These are phyloP conservation scores for Phytophthora citrophthora DNA, from an alignment of 352 stramenopile species.

Conservation along the genomic window DNA sequence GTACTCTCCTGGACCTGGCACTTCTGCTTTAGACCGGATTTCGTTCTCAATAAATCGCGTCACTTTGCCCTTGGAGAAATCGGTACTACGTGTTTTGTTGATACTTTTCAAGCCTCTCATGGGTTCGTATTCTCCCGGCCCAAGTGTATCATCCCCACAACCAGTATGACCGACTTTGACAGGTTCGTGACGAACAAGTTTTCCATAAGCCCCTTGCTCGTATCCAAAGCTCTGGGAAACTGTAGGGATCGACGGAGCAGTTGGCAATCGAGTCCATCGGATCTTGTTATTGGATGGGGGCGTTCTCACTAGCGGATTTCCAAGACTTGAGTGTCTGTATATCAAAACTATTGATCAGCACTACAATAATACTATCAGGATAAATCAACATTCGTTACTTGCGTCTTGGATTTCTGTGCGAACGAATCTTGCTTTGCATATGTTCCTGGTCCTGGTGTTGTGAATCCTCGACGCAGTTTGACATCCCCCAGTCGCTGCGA, in stretches of 20 bases:
- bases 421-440: conserved; percentile 67
- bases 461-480: conserved; percentile 33
- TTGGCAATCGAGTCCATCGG: conserved; percentile 72
- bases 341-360: conserved; percentile 2
- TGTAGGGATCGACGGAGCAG: conserved; percentile 76
- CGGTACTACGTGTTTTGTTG: conserved; percentile 62
- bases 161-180: conserved; percentile 60
- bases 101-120: conserved; percentile 72
- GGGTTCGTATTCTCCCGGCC: conserved; percentile 78
- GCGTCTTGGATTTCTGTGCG: conserved; percentile 52
- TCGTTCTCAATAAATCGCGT: conserved; percentile 71
- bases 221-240: conserved; percentile 82
- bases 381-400: conserved; percentile 1
- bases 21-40: conserved; percentile 53
- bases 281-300: conserved; percentile 52
- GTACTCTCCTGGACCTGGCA: conserved; percentile 76
- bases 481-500: conserved; percentile 48
- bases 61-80: conserved; percentile 80
- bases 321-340: conserved; percentile 32
- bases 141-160: conserved; percentile 59
- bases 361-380: background rate
- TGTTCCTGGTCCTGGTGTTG: conserved; percentile 64
- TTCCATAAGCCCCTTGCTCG: conserved; percentile 73
- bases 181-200: conserved; percentile 75
- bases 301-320: conserved; percentile 36